phyloP scores from a whole-genome alignment of 805 yeast genomes.

The Yarrowia deformans region DNA sequence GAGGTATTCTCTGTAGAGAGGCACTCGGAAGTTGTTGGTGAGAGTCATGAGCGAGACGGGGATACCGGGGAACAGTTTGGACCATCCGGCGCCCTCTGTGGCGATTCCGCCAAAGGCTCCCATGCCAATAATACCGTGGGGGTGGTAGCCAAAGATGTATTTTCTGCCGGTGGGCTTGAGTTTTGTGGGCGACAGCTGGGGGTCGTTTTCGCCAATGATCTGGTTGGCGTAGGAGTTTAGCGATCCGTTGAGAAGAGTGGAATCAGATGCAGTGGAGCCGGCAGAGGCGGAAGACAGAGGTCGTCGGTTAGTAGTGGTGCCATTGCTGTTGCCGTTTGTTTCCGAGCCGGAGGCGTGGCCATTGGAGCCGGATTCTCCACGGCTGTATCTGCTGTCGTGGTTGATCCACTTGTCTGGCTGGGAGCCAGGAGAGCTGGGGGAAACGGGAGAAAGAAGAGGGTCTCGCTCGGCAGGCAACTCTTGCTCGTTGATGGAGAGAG shows the following conservation, averaged over 20 bases:
- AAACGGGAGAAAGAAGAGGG: conserved; percentile 35
- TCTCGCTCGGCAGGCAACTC: conserved; percentile 23
- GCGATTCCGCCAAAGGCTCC: conserved; percentile 87
- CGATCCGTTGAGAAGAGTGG: conserved; percentile 29
- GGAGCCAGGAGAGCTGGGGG: conserved; percentile 37
- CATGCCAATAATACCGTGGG: conserved; percentile 94
- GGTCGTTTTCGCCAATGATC: conserved; percentile 22
- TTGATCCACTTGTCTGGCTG: conserved; percentile 38
- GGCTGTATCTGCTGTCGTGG: conserved; percentile 36
- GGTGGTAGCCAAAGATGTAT: conserved; percentile 92
- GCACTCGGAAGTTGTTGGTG: conserved; percentile 80
- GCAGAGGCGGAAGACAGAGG: conserved; percentile 34
- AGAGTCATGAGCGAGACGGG: conserved; percentile 78
- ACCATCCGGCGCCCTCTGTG: conserved; percentile 79
- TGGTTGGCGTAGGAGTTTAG: conserved; percentile 37
- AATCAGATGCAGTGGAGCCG: conserved; percentile 22
- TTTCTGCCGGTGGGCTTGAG: conserved; percentile 50
- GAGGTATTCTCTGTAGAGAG: conserved; percentile 88
- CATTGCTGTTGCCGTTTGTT: conserved; percentile 11
- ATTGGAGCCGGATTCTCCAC: conserved; percentile 29
- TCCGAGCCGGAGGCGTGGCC: conserved; percentile 16
- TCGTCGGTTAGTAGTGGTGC: conserved; percentile 9
- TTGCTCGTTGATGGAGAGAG: conserved; percentile 28
- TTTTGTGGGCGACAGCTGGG: conserved; percentile 57
- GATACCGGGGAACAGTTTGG: conserved; percentile 81